A percentile compares a stretch with the other conserved stretches of the same genome.
Conservation (phyloP, 305 asterid species). For the Petunia hybrid region DNA sequence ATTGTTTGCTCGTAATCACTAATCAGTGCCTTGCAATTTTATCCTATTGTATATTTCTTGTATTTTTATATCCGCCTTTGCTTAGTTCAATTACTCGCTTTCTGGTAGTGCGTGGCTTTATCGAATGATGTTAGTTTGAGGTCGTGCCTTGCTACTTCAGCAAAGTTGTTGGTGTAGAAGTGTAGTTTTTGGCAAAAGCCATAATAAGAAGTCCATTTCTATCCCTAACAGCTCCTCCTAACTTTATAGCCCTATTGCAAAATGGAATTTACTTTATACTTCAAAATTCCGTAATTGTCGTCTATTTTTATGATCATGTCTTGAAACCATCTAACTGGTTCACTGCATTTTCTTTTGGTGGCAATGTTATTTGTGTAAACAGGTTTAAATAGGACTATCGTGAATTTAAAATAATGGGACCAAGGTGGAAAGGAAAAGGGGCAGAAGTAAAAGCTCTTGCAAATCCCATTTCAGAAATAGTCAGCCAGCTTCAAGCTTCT, state of each 20-base stretch:
- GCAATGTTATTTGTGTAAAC: not conserved
- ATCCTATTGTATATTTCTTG: no score
- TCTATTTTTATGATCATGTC: not conserved
- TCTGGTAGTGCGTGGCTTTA: no score
- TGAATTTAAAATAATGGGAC: conserved; percentile 52
- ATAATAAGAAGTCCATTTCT: no score
- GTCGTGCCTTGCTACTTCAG: no score
- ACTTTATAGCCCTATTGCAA: not conserved
- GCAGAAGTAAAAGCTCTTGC: conserved; percentile 74
- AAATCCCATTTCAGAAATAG: conserved; percentile 71
- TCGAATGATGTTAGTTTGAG: no score
- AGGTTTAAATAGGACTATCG: not conserved
- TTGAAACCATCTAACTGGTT: not conserved
- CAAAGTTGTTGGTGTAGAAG: no score
- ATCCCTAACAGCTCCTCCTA: no score
- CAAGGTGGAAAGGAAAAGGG: conserved; percentile 86
- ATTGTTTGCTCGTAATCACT: no score
- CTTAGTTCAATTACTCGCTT: no score
- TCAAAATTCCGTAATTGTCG: not conserved
- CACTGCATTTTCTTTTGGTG: not conserved
- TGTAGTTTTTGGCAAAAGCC: no score
- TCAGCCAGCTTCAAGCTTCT: conserved; percentile 64
- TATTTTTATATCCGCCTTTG: no score
- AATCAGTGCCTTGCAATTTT: no score
- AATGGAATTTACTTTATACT: not conserved